These are phyloP conservation scores for Penicillium cinerascens DNA, from an alignment of 495 filamentous ascomycete species.

Conservation along the genomic window DNA sequence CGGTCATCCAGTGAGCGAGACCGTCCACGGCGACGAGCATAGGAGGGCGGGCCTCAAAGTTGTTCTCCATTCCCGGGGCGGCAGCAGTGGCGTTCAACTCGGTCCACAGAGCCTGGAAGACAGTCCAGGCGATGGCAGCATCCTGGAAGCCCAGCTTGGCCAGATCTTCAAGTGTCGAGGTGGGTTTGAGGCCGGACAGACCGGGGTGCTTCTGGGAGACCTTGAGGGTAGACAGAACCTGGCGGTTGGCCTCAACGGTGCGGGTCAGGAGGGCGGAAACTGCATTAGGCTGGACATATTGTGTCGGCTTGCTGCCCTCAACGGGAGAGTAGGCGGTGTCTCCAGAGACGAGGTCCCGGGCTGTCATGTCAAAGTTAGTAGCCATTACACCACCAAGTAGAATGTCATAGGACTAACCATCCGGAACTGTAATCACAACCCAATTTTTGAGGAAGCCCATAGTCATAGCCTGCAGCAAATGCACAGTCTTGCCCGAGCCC, in stretches of 20 bases:
- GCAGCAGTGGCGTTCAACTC: slow-evolving; percentile 66
- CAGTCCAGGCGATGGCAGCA: slow-evolving; percentile 68
- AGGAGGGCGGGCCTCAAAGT: slow-evolving; percentile 61
- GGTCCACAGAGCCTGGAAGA: slow-evolving; percentile 76
- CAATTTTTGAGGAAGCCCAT: slow-evolving; percentile 80
- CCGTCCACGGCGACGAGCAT: slow-evolving; percentile 76
- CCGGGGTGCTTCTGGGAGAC: slow-evolving; percentile 58
- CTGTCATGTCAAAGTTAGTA: slow-evolving; percentile 41
- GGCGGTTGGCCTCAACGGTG: slow-evolving; percentile 69
- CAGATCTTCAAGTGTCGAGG: slow-evolving; percentile 64
- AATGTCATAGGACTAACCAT: slow-evolving; percentile 56
- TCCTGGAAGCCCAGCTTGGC: slow-evolving; percentile 68
- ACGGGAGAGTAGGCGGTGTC: slow-evolving; percentile 76
- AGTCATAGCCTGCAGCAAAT: slow-evolving; percentile 80
- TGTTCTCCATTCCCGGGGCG: slow-evolving; percentile 33
- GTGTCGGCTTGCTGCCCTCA: slow-evolving; percentile 49
- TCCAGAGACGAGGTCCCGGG: slow-evolving; percentile 73
- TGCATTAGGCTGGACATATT: slow-evolving; percentile 77
- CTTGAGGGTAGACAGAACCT: slow-evolving; percentile 55
- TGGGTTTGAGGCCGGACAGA: slow-evolving; percentile 52
- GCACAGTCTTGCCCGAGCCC: slow-evolving; percentile 77
- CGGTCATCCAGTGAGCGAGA: slow-evolving; percentile 72
- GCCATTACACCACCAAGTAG: slow-evolving; percentile 1
- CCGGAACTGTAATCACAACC: slow-evolving; percentile 88
- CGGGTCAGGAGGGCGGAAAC: slow-evolving; percentile 65